Conservation (phyloP, 495 filamentous ascomycete genomes). For the Bacidia rubella region DNA sequence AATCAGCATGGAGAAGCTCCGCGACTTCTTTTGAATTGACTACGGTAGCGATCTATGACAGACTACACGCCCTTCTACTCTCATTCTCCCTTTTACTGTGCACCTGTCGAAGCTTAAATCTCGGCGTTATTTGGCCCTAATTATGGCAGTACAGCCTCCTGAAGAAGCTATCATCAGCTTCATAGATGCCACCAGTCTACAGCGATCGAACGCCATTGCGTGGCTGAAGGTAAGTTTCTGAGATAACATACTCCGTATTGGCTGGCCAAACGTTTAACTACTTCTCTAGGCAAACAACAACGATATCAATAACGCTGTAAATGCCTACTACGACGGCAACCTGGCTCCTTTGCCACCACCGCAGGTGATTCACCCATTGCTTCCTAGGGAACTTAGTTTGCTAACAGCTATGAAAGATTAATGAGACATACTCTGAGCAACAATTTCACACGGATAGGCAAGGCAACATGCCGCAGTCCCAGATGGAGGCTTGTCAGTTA, state of each 20-base stretch:
- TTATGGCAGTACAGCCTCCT: conserved; percentile 31
- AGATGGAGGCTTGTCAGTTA: conserved; percentile 10
- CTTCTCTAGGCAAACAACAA: conserved; percentile 33
- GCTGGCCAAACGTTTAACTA: neutral
- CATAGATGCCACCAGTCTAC: conserved; percentile 32
- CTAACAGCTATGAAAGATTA: conserved; percentile 6
- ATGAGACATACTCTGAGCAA: conserved; percentile 12
- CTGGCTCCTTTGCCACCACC: conserved; percentile 26
- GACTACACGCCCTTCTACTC: too few species aligned
- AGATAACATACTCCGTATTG: neutral
- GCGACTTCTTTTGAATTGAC: too few species aligned
- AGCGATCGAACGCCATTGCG: conserved; percentile 32
- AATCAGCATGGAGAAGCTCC: too few species aligned
- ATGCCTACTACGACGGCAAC: conserved; percentile 40
- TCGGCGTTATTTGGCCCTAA: too few species aligned
- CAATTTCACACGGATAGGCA: conserved; percentile 17
- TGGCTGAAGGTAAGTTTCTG: conserved; percentile 31
- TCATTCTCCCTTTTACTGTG: too few species aligned
- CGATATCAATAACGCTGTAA: conserved; percentile 36
- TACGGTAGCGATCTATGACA: too few species aligned
- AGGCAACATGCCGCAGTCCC: conserved; percentile 6
- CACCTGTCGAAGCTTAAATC: too few species aligned
- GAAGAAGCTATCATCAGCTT: conserved; percentile 35
- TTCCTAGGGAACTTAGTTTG: neutral
- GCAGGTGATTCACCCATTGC: neutral